These are phyloP conservation scores for Chlamydomonas sphaeroides DNA, from an alignment of 139 green algal genomes.

Conservation along the genomic window DNA sequence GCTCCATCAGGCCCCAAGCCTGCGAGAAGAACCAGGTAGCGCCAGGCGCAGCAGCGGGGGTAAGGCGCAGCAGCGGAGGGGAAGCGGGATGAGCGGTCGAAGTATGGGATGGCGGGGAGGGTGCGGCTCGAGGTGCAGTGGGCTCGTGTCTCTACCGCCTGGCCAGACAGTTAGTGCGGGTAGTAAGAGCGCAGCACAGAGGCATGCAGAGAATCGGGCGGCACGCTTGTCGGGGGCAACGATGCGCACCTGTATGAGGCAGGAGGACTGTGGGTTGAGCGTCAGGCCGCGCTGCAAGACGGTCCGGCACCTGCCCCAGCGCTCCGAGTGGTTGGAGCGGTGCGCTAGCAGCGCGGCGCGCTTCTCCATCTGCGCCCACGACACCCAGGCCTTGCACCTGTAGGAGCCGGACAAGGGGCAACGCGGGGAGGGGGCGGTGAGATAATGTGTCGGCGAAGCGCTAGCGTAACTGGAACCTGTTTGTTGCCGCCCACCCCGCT, in stretches of 20 bases:
- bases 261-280: slow-evolving; percentile 66
- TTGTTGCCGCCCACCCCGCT: too few species aligned
- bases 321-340: slow-evolving; percentile 5
- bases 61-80: too few species aligned
- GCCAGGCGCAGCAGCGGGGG: slow-evolving; percentile 22
- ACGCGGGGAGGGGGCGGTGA: too few species aligned
- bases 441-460: too few species aligned
- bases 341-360: neutral
- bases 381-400: slow-evolving; percentile 62
- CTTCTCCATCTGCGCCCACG: slow-evolving; percentile 53
- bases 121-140: neutral
- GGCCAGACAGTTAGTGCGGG: neutral
- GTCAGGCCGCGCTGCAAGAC: slow-evolving; percentile 75
- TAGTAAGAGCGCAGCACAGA: neutral
- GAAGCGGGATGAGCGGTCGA: neutral
- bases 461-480: too few species aligned
- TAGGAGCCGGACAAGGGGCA: too few species aligned
- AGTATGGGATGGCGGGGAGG: neutral
- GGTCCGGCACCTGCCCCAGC: slow-evolving; percentile 38
- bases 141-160: too few species aligned
- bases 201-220: neutral
- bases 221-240: neutral
- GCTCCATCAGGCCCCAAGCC: slow-evolving; percentile 84
- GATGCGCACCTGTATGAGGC: slow-evolving; percentile 62
- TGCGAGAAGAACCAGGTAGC: too few species aligned